Base-by-base conservation (phyloP, 2,329 filamentous ascomycete genomes). In the Aspergillaceae sp. region DNA sequence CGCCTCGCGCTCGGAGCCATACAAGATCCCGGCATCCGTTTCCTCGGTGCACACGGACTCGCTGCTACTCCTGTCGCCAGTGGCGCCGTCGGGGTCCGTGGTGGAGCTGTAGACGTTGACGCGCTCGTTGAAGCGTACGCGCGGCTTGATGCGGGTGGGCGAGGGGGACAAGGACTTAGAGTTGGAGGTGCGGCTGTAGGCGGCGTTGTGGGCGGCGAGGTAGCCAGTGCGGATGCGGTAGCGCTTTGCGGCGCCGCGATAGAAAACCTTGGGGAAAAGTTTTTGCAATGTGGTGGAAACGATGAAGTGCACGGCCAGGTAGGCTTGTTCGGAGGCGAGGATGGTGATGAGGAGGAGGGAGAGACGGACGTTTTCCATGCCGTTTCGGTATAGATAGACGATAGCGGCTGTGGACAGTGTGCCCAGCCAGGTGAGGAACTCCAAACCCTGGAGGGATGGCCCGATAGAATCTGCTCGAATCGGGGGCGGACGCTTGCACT, bases 381-480 rank as follows among this genome's bases (percentile, higher is more conserved):
- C 75, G 46, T 83, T 77, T 36, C 80, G 83, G 73, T 95, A 96
- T 46, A 97, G 77, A 65, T 89, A 95, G 0, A 95, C 86, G 41
- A 97, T 79, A 0, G 90, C 88, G 0, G 89, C 82, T 46, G 86
- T 89, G 4, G 89, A 94, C 48, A 97, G 73, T 54, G 85, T 92
- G 36, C 92, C 92, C 27, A 96, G 74, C 92, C 92, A 97, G 3
- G 88, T 85, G n/a, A 97, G 73, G 63, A 97, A 94, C 10, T 83
- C 84, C 2, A 98, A 74, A 1, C 86, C 83, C 53, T 89, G 80
- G 8, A 97, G 74, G 85, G 89, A 97, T 0, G 92, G 90, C 0
- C 92, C 92, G 55, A 98, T 97, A 1, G 87, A 92, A 68, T 97
- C 92, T 1, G 88, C 83, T 44, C 92, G 82, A 78, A 86, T 88